Base-by-base conservation (phyloP, 805 yeast genomes). In the Schwanniomyces pseudopolymorphus region DNA sequence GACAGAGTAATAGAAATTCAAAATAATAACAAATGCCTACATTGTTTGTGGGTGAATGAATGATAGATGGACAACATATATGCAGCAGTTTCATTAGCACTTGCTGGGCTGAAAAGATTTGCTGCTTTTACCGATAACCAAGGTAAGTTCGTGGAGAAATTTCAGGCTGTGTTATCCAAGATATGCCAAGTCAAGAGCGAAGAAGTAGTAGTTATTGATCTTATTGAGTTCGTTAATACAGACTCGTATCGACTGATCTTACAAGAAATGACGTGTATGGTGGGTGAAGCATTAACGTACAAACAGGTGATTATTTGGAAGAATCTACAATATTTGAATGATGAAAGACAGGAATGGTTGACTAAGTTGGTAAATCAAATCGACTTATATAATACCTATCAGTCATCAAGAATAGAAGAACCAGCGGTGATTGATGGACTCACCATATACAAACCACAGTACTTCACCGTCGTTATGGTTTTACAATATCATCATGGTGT, bases 301-400 rank as follows among this genome's bases (percentile, higher is more conserved):
- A 47, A 46, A 17, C 46, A 39, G 20, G 36, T 53, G 3, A 46
- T 54, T 3, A 46, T 60, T n/a, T 55, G 61, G 57, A 43, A 48
- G 37, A 56, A 58, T 46, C 25, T 60, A 33, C 58, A 59, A 31
- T 39, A 33, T 26, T 28, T 54, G 8, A 17, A 43, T 9, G 25
- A 19, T 4, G 35, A 14, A 10, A 45, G 48, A 27, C 64, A 60
- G 27, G 51, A 44, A 33, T 45, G 45, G 38, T 40, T 64, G 11
- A 54, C 56, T 14, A 37, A 46, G n/a, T 45, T 60, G 5, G 26
- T 63, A 4, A 49, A 57, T 28, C 47, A 57, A 39, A 17, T 64
- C 7, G 61, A 59, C 39, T 53, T 51, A 25, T 62, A 48, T 44
- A 61, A 63, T 38, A 58, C 58, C 6, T 54, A 54, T 33, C 39